These are phyloP conservation scores for Fusarium globosum DNA, from an alignment of 2,329 filamentous ascomycete species.

Conservation along the genomic window DNA sequence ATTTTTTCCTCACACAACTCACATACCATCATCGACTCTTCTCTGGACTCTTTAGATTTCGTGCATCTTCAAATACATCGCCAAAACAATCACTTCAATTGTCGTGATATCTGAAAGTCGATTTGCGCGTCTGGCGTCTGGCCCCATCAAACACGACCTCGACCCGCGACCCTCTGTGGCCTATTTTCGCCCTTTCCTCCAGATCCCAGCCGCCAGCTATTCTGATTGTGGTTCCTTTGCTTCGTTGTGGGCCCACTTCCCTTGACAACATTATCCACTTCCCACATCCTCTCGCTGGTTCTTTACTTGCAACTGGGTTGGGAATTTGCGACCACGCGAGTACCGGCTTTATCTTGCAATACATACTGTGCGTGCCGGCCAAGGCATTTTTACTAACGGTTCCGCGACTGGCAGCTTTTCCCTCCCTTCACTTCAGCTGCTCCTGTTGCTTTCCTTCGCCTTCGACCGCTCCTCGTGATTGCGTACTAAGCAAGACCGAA, in stretches of 20 bases:
- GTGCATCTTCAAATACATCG: conserved; percentile 11
- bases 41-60: conserved; percentile 17
- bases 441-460: conserved; percentile 19
- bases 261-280: conserved; percentile 43
- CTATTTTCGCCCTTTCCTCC: conserved; percentile 41
- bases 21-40: conserved; percentile 35
- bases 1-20: conserved; percentile 40
- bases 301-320: conserved; percentile 28
- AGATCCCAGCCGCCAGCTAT: conserved; percentile 46
- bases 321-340: conserved; percentile 34
- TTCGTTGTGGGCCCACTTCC: conserved; percentile 45
- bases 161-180: conserved; percentile 42
- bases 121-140: conserved; percentile 46
- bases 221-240: conserved; percentile 44
- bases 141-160: conserved; percentile 45
- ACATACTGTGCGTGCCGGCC: conserved; percentile 37
- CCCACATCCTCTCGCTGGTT: conserved; percentile 31
- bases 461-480: conserved; percentile 23
- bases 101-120: conserved; percentile 31
- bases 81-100: conserved; percentile 16
- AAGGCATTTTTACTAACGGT: conserved; percentile 40
- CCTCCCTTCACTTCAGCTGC: not conserved
- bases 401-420: conserved; percentile 30
- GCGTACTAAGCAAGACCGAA: conserved; percentile 34
- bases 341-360: conserved; percentile 20